These are phyloP conservation scores for Picea mariana DNA, from an alignment of 83 land plant genomes.

Conservation along the genomic window DNA sequence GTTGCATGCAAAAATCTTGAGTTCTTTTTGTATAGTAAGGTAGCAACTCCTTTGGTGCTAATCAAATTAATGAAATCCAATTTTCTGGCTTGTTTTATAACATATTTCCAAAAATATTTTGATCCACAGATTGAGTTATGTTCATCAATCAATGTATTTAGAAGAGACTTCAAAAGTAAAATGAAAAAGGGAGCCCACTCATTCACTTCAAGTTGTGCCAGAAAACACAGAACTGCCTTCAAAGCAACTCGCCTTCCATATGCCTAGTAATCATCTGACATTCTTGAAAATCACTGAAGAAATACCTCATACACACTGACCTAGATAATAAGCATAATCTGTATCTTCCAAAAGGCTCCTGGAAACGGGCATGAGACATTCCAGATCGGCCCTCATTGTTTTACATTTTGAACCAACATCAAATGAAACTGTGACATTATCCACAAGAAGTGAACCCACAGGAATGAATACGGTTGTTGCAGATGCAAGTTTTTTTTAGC, in stretches of 20 bases:
- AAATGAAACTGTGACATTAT: constrained; percentile 88
- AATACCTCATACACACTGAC: too few relatives aligned
- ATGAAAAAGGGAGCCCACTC: constrained; percentile 81
- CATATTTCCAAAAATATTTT: constrained; percentile 26
- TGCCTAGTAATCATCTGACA: too few relatives aligned
- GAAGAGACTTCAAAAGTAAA: constrained; percentile 62
- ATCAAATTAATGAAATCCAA: constrained; percentile 49
- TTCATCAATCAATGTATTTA: constrained; percentile 19
- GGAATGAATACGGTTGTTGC: too few relatives aligned
- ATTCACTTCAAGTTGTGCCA: constrained; percentile 63
- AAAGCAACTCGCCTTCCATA: too few relatives aligned
- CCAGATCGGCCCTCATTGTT: too few relatives aligned
- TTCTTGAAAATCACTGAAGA: too few relatives aligned
- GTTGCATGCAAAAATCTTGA: constrained; percentile 78
- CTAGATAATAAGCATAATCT: too few relatives aligned
- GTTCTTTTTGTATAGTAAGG: constrained; percentile 74
- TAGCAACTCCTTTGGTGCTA: constrained; percentile 26
- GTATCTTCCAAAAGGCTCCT: too few relatives aligned
- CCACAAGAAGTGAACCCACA: constrained; percentile 28
- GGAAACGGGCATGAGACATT: too few relatives aligned
- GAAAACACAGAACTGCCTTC: constrained; percentile 73
- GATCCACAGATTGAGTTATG: constrained; percentile 13
- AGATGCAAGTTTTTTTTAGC: too few relatives aligned
- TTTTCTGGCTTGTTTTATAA: constrained; percentile 32
- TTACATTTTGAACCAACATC: constrained; percentile 81